These are phyloP conservation scores for Byssothecium circinans DNA, from an alignment of 2,329 filamentous ascomycete species.

Conservation along the genomic window DNA sequence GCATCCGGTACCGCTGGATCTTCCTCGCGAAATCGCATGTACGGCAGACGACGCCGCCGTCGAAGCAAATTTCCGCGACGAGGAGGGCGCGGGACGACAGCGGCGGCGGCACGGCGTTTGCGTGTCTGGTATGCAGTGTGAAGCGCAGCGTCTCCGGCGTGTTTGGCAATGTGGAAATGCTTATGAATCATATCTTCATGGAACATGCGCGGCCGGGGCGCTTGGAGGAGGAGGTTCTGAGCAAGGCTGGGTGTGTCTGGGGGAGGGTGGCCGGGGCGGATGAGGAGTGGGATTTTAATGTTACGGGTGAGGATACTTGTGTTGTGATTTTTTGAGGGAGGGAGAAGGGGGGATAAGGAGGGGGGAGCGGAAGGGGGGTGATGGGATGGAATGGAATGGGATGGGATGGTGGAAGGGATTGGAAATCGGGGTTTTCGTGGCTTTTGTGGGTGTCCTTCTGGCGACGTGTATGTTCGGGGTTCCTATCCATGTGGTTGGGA, in stretches of 20 bases:
- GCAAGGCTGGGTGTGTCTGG: constrained; percentile 39
- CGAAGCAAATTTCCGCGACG: constrained; percentile 14
- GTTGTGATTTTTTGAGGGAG: constrained; percentile 7
- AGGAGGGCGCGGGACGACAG: constrained; percentile 4
- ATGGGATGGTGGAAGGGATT: no score
- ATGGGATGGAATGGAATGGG: no score
- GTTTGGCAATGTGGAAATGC: constrained; percentile 42
- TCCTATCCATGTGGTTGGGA: no score
- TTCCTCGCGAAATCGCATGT: constrained; percentile 45
- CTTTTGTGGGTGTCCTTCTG: no score
- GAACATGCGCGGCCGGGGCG: constrained; percentile 34
- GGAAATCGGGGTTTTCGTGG: no score
- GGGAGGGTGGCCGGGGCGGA: constrained; percentile 34
- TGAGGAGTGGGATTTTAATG: constrained; percentile 45
- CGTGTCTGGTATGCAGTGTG: constrained; percentile 40
- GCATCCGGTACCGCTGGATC: constrained; percentile 43
- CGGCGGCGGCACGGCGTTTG: constrained; percentile 37
- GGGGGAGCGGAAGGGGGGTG: no score
- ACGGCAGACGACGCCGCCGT: constrained; percentile 17
- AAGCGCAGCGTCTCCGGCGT: constrained; percentile 37
- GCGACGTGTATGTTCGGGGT: no score
- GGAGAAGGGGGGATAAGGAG: no score
- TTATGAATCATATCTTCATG: constrained; percentile 44
- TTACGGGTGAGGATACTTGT: constrained; percentile 21
- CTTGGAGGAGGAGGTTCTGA: constrained; percentile 30